A percentile compares a stretch with the other conserved stretches of the same genome.
Conservation (phyloP, 78 protist species). For the Emiliania huxleyi region DNA sequence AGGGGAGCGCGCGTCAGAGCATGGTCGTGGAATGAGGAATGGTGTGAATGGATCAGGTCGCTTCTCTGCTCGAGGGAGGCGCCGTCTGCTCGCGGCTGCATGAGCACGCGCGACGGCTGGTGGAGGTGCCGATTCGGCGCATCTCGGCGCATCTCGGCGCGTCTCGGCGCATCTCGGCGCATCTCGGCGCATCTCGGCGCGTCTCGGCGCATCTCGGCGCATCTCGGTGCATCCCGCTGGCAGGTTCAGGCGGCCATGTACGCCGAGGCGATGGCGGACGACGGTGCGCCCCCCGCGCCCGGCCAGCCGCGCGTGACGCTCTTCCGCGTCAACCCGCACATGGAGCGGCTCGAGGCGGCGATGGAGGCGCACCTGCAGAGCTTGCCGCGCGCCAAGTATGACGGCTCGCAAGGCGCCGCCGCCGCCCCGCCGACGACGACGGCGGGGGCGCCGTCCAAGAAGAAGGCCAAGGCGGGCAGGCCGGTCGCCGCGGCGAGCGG, state of each 20-base stretch:
- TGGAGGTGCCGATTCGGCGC: background rate
- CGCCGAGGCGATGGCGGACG: background rate
- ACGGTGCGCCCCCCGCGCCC: background rate
- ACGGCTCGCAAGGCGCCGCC: background rate
- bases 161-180: background rate
- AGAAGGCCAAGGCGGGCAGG: too few relatives aligned
- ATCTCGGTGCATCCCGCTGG: background rate
- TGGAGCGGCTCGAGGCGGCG: background rate
- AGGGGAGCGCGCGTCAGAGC: too few relatives aligned
- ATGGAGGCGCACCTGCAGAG: background rate
- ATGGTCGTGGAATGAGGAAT: too few relatives aligned
- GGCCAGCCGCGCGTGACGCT: background rate
- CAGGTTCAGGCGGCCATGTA: background rate
- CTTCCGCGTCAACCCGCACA: background rate
- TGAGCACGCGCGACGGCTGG: too few relatives aligned
- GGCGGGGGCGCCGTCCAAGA: background rate
- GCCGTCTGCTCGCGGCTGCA: too few relatives aligned
- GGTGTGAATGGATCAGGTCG: too few relatives aligned
- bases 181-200: background rate
- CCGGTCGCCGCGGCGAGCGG: too few relatives aligned
- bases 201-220: background rate
- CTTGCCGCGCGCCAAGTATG: background rate
- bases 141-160: too few relatives aligned
- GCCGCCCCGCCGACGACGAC: background rate
- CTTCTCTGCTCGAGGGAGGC: too few relatives aligned